A percentile compares a stretch with the other conserved stretches of the same genome.
Evolutionary conservation across 495 filamentous ascomycete species (phyloP).

Genomic region (Xylaria venustula): DNA sequence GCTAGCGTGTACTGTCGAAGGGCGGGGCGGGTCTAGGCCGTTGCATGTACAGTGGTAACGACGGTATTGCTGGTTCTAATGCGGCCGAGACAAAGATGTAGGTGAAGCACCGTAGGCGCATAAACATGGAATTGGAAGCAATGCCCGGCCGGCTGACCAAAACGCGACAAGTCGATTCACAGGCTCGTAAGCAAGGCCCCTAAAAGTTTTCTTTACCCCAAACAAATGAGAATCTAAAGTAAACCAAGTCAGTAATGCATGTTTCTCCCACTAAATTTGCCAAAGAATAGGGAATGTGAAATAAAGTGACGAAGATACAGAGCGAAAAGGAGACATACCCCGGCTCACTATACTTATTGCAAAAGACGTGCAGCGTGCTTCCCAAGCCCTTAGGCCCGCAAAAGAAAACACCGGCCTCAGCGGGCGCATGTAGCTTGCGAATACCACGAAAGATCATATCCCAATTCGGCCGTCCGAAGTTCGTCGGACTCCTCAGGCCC

Average conservation of each 20-base stretch:
- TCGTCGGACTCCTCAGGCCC: conserved; percentile 70
- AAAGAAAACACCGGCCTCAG: conserved; percentile 79
- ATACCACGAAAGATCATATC: conserved; percentile 76
- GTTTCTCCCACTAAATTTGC: too few species aligned
- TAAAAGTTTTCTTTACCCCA: conserved; percentile 83
- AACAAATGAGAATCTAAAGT: conserved; percentile 54
- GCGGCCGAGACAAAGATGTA: too few species aligned
- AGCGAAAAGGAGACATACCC: conserved; percentile 42
- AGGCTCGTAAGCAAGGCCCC: conserved; percentile 1
- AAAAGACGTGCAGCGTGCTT: conserved; percentile 67
- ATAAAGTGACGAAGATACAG: neutral
- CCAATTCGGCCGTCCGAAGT: conserved; percentile 78
- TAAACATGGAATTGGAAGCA: too few species aligned
- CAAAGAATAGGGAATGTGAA: neutral
- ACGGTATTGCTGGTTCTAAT: too few species aligned
- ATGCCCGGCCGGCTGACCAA: too few species aligned
- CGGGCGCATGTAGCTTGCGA: conserved; percentile 65
- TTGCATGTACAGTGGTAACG: too few species aligned
- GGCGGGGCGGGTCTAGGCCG: too few species aligned
- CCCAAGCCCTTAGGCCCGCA: conserved; percentile 73
- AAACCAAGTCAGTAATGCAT: conserved; percentile 1
- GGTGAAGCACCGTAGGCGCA: too few species aligned
- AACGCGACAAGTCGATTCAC: too few species aligned
- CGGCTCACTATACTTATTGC: conserved; percentile 75
- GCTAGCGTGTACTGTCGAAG: too few species aligned